phyloP scores from a whole-genome alignment of 2,329 filamentous ascomycete species.

The Chalara sp. region DNA sequence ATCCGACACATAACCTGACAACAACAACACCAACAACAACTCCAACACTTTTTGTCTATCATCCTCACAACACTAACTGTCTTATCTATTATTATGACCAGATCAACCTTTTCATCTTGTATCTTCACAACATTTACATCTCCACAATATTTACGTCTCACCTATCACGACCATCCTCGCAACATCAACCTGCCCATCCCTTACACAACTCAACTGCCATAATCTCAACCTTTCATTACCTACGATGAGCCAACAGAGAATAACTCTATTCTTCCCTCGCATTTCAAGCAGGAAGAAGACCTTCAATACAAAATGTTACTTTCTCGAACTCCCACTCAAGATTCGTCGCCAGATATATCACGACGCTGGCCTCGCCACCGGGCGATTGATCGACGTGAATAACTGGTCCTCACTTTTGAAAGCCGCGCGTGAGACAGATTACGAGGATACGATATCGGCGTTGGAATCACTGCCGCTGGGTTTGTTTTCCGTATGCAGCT shows the following conservation, averaged over 20 bases:
- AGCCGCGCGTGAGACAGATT: neutral
- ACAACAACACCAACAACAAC: too few species aligned
- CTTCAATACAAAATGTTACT: neutral
- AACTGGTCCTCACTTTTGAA: neutral
- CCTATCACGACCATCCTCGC: too few species aligned
- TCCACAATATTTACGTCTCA: too few species aligned
- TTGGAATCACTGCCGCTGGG: neutral
- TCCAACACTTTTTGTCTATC: too few species aligned
- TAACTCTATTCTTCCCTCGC: neutral
- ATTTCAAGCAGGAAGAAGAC: neutral
- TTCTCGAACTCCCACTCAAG: neutral
- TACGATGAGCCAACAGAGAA: neutral
- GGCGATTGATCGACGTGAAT: neutral
- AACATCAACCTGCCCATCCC: too few species aligned
- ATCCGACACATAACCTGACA: too few species aligned
- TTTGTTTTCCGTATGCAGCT: neutral
- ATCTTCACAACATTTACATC: too few species aligned
- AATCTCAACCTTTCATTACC: too few species aligned
- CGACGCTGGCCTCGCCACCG: neutral
- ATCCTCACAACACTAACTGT: too few species aligned
- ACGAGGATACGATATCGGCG: neutral
- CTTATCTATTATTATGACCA: too few species aligned
- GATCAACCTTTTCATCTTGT: too few species aligned
- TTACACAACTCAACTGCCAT: too few species aligned
- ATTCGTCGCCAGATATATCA: neutral